Conservation (phyloP, 371 early-diverging fungal species). For the Apophysomyces ossiformis region DNA sequence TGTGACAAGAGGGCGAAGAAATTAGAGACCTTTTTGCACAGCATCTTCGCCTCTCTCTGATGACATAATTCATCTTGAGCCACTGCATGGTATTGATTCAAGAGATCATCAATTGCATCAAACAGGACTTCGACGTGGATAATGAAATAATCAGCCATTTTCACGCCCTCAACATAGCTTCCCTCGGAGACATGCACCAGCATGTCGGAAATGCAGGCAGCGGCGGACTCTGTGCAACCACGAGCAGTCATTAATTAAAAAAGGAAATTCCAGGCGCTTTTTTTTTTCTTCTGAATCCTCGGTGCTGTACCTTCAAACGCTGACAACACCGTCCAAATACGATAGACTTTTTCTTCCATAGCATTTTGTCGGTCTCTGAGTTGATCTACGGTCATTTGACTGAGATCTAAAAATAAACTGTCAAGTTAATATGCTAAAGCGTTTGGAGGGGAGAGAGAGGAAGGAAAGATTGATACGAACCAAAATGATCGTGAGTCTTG, state of each 20-base stretch:
- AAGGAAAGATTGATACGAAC: conserved; percentile 8
- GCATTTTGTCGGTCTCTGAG: conserved; percentile 54
- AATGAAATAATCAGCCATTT: conserved; percentile 91
- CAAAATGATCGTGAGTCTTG: conserved; percentile 21
- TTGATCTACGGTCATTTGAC: conserved; percentile 45
- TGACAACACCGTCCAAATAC: conserved; percentile 86
- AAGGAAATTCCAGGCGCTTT: conserved; percentile 5
- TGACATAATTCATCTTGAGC: conserved; percentile 64
- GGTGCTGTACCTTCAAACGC: conserved; percentile 63
- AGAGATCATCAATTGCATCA: conserved; percentile 79
- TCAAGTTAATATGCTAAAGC: background rate
- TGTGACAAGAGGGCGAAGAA: conserved; percentile 91
- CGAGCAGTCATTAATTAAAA: conserved; percentile 6
- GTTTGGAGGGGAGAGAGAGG: background rate
- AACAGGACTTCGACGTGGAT: conserved; percentile 93
- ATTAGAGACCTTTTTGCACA: conserved; percentile 89
- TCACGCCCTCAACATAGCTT: conserved; percentile 80
- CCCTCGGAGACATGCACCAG: conserved; percentile 89
- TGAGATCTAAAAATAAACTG: conserved; percentile 26
- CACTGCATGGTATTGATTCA: conserved; percentile 30
- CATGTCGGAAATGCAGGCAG: conserved; percentile 97
- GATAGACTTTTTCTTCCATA: conserved; percentile 81
- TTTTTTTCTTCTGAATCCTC: background rate
- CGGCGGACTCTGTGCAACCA: conserved; percentile 79
- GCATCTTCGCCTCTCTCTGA: conserved; percentile 86